Conservation (phyloP, 331 rosid genomes). For the Quercus tomentella region DNA sequence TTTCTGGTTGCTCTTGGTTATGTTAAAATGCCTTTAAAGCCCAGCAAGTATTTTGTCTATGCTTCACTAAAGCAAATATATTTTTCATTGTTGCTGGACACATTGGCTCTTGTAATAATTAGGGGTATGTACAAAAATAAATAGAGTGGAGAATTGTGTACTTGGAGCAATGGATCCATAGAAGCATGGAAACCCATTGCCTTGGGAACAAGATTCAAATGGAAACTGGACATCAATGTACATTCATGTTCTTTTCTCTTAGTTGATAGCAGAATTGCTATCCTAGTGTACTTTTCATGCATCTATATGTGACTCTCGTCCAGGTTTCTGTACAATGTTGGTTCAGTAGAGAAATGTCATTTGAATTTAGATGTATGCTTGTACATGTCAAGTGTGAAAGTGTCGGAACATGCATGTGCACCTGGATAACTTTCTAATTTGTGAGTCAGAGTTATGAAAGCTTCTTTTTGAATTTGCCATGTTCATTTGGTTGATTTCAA, state of each 20-base stretch:
- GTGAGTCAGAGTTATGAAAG: slow-evolving; percentile 7
- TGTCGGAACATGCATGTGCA: slow-evolving; percentile 4
- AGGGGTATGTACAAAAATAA: background rate
- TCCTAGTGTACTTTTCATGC: background rate
- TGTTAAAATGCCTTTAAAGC: background rate
- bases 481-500: slow-evolving; percentile 16
- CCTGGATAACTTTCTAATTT: slow-evolving; percentile 2
- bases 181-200: background rate
- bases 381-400: background rate
- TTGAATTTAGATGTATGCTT: background rate
- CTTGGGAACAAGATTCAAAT: background rate
- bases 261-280: background rate
- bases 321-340: background rate
- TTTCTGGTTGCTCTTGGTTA: background rate
- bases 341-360: background rate
- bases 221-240: background rate
- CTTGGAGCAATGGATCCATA: background rate
- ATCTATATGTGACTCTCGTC: background rate
- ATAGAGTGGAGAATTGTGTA: background rate
- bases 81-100: background rate
- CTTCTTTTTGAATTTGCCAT: slow-evolving; percentile 14
- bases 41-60: background rate
- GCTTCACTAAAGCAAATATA: background rate
- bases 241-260: background rate
- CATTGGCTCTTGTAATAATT: background rate